These are phyloP conservation scores for Tarenaya hassleriana DNA, from an alignment of 345 rosid genomes.

Conservation along the genomic window DNA sequence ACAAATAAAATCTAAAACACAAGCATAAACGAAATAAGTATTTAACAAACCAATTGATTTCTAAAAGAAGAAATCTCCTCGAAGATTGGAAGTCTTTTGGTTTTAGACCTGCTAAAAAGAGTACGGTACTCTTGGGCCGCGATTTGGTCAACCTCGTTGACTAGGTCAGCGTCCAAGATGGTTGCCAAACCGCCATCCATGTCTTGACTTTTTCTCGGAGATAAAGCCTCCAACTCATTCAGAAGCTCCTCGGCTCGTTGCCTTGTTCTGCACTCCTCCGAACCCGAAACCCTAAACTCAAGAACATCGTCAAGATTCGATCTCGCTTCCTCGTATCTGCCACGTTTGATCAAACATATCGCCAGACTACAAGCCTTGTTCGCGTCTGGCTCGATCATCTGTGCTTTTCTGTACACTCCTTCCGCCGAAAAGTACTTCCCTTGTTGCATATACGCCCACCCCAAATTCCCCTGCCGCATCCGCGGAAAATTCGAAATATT, in stretches of 20 bases:
- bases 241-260: slow-evolving; percentile 54
- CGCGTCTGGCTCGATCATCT: slow-evolving; percentile 78
- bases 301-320: slow-evolving; percentile 37
- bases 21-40: not conserved
- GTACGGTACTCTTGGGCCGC: slow-evolving; percentile 32
- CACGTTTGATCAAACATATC: slow-evolving; percentile 61
- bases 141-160: slow-evolving; percentile 47
- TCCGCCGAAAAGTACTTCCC: slow-evolving; percentile 74
- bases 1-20: not conserved
- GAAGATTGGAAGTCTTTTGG: slow-evolving; percentile 83
- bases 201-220: slow-evolving; percentile 17
- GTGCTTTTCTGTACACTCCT: slow-evolving; percentile 75
- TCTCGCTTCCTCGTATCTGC: slow-evolving; percentile 52
- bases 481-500: too few species aligned
- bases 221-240: slow-evolving; percentile 34
- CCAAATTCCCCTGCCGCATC: slow-evolving; percentile 93
- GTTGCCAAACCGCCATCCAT: slow-evolving; percentile 30
- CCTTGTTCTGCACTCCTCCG: slow-evolving; percentile 44
- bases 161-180: slow-evolving; percentile 48
- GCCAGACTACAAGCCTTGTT: slow-evolving; percentile 84
- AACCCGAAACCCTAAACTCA: slow-evolving; percentile 43
- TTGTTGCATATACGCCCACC: slow-evolving; percentile 98
- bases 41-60: slow-evolving; percentile 53
- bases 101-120: slow-evolving; percentile 36
- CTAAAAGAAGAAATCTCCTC: slow-evolving; percentile 73